phyloP scores from a whole-genome alignment of 768 basidiomycete genomes.

The Tephrocybe sp. region DNA sequence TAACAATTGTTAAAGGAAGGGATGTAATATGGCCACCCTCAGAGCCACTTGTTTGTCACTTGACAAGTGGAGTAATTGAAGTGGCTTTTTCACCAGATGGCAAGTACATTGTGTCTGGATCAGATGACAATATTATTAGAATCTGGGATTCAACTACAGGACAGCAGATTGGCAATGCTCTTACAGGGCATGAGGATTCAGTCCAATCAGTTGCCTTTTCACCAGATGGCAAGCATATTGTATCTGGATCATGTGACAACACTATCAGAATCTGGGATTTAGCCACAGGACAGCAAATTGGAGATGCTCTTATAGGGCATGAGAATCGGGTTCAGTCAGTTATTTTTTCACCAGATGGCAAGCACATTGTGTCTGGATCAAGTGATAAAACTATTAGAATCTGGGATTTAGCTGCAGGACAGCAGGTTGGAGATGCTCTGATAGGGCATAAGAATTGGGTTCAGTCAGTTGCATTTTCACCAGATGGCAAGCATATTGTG shows the following conservation, averaged over 20 bases:
- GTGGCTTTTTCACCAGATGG: conserved; percentile 9
- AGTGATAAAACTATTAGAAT: conserved; percentile 15
- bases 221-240: conserved; percentile 11
- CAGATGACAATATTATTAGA: not conserved
- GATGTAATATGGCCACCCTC: not conserved
- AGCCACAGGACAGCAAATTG: not conserved
- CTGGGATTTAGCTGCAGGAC: conserved; percentile 2
- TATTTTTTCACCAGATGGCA: too few relatives aligned
- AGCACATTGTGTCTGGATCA: conserved; percentile 16
- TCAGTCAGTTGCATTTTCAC: too few relatives aligned
- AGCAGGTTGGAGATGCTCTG: conserved; percentile 3
- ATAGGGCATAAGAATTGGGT: conserved; percentile 9
- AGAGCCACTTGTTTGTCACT: not conserved
- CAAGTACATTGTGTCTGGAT: too few relatives aligned
- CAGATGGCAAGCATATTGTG: not conserved
- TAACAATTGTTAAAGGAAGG: conserved; percentile 8
- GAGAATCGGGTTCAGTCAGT: too few relatives aligned
- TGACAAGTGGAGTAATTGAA: not conserved
- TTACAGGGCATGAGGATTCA: not conserved
- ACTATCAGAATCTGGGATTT: not conserved
- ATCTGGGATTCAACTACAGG: conserved; percentile 1
- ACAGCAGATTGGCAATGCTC: not conserved
- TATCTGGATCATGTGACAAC: not conserved
- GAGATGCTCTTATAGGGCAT: not conserved
- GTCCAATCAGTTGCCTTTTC: too few relatives aligned